Evolutionary conservation across 2,329 filamentous ascomycete species (phyloP), one percentile per base, ranked within the genome.

Genomic region (Nigrograna mackinnonii): DNA sequence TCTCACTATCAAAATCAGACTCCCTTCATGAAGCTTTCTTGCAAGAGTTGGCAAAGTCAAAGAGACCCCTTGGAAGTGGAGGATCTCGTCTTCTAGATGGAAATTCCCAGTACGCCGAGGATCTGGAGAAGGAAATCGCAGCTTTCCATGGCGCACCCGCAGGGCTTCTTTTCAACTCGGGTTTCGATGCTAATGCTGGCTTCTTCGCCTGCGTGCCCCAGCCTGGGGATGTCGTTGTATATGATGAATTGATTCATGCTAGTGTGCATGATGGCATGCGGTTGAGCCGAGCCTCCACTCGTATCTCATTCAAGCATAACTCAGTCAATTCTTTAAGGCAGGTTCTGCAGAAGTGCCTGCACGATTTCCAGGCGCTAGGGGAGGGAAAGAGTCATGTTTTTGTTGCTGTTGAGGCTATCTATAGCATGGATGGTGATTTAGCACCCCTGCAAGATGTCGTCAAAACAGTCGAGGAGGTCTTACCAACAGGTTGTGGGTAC

Each of bases 361-460:
- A 41, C 9, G 40, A 55, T 31, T 55, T 70, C 24, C 37, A 43
- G 28, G 46, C 45, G 7, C 51, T 77, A 0, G 55, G 64, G 17
- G 54, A 52, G 0, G 58, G 73, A 0, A 49, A 73, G 3, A 31
- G 46, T 1, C 49, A 43, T 2, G 46, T 77, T 4, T 44, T 61
- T 2, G 22, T 54, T 0, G 63, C 61, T 1, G 51, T 65, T 0
- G 44, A 57, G 3, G 64, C 69, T 16, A 36, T 9, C 43, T 91
- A 91, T 64, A 89, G 85, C 61, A 91, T 91, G 87, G 87, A 91
- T 40, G 87, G 88, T 0, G 86, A 90, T 51, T 67, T 87, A 16
- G 80, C 80, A 0, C 84, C 83, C 0, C 69, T 91, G 9, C 55
- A 59, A 6, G 75, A 81, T 3, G 79, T 91, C 19, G 74, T 85